Percentiles rank a stretch among this genome's conserved stretches.
Evolutionary conservation across 768 basidiomycete genomes (phyloP).

Genomic region (Hypholoma fasciculare): DNA sequence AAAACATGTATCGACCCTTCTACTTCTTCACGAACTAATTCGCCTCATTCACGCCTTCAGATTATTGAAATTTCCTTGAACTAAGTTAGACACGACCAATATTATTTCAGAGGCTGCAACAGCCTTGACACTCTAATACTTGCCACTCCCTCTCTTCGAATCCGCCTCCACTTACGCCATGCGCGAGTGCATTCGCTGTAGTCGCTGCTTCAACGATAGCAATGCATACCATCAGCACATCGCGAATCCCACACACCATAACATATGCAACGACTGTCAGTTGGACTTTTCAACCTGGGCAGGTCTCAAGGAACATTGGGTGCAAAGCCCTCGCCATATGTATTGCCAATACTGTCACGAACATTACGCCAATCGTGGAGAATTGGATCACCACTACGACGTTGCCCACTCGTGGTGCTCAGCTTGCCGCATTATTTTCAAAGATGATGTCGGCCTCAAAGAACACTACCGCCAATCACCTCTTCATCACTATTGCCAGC

Average conservation of each 20-base stretch:
- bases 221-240: constrained; percentile 35
- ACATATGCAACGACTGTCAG: constrained; percentile 46
- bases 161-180: neutral
- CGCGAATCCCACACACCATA: constrained; percentile 35
- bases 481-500: constrained; percentile 41
- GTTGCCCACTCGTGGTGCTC: constrained; percentile 43
- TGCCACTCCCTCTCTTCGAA: neutral
- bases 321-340: constrained; percentile 45
- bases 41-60: no score
- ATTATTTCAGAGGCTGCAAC: no score
- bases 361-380: constrained; percentile 34
- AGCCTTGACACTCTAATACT: no score
- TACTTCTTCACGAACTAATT: no score
- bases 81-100: no score
- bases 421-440: constrained; percentile 42
- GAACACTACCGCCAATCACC: constrained; percentile 51
- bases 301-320: constrained; percentile 50
- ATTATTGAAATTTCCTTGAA: no score
- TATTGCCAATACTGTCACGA: constrained; percentile 54
- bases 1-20: no score
- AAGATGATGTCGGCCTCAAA: constrained; percentile 34
- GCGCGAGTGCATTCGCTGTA: constrained; percentile 31
- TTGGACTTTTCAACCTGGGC: constrained; percentile 40
- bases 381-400: constrained; percentile 42
- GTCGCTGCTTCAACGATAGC: constrained; percentile 31